Percentiles rank a stretch among this genome's conserved stretches.
These are phyloP conservation scores for Euphorbia pulcherrima DNA, from an alignment of 345 rosid genomes.

Conservation along the genomic window DNA sequence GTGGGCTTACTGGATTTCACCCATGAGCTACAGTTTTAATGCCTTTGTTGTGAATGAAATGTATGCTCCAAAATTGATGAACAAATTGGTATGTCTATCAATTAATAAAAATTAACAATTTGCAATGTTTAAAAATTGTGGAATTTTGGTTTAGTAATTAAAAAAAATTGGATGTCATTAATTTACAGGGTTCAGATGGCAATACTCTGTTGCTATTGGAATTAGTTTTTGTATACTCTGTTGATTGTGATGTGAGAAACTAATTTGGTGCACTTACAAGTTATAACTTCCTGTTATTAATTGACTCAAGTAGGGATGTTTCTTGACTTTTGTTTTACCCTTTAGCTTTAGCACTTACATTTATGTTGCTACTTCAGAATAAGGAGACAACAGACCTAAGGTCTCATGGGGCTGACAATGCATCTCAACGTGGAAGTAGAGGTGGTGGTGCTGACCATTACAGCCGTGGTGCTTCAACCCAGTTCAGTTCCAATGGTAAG, in stretches of 20 bases:
- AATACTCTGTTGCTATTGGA: constrained; percentile 5
- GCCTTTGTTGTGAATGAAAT: constrained; percentile 68
- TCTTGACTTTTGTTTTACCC: background rate
- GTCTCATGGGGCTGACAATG: constrained; percentile 57
- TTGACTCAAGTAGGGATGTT: background rate
- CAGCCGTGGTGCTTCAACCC: constrained; percentile 53
- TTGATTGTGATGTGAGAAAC: constrained; percentile 2
- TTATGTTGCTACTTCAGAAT: constrained; percentile 43
- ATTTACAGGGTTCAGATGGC: constrained; percentile 3
- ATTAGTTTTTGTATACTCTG: background rate
- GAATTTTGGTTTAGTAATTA: background rate
- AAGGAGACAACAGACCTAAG: constrained; percentile 62
- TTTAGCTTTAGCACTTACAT: constrained; percentile 8
- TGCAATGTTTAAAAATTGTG: background rate
- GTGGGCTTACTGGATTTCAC: constrained; percentile 95
- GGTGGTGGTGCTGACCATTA: constrained; percentile 72
- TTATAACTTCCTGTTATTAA: background rate
- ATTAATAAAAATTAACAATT: too few species aligned
- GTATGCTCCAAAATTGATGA: constrained; percentile 79
- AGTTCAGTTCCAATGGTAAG: constrained; percentile 55
- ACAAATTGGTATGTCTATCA: constrained; percentile 31
- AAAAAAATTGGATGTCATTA: background rate
- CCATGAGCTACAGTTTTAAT: constrained; percentile 63
- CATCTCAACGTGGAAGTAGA: constrained; percentile 58
- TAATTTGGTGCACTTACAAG: constrained; percentile 4